A percentile compares a stretch with the other conserved stretches of the same genome.
Conservation (phyloP, 2,329 filamentous ascomycete species). For the Ilyonectria sp. region DNA sequence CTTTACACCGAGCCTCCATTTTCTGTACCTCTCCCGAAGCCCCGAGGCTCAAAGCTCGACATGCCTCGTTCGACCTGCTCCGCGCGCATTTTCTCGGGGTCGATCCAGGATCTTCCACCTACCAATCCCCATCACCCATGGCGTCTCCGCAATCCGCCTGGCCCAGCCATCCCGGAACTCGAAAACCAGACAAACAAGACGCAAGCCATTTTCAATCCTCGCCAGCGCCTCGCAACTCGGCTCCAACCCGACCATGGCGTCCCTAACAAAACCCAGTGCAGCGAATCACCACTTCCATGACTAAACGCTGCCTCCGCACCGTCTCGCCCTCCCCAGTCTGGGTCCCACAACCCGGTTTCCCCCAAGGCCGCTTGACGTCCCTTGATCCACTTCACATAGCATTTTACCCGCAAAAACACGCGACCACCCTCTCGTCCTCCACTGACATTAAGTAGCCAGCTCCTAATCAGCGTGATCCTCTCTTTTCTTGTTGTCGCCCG, state of each 20-base stretch:
- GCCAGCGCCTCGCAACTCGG: constrained; percentile 28
- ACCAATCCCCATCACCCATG: constrained; percentile 26
- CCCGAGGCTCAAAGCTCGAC: constrained; percentile 9
- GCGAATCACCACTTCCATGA: constrained; percentile 36
- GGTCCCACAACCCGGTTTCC: constrained; percentile 47
- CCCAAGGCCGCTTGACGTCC: constrained; percentile 44
- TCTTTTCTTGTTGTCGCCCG: constrained; percentile 20
- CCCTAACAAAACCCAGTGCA: constrained; percentile 19
- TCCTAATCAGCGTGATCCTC: constrained; percentile 37
- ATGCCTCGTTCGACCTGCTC: constrained; percentile 36
- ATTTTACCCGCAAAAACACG: constrained; percentile 50
- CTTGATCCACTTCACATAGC: constrained; percentile 44
- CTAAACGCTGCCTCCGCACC: constrained; percentile 37
- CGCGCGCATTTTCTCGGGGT: constrained; percentile 30
- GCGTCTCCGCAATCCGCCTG: constrained; percentile 33
- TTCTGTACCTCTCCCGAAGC: constrained; percentile 25
- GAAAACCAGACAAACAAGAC: constrained; percentile 10
- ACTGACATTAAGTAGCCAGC: constrained; percentile 44
- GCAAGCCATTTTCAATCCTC: constrained; percentile 23
- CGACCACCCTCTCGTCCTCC: constrained; percentile 41
- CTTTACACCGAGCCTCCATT: constrained; percentile 9
- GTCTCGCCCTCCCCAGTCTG: constrained; percentile 41
- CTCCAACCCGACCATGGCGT: constrained; percentile 27
- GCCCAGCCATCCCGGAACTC: constrained; percentile 20
- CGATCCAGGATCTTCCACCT: constrained; percentile 28